Evolutionary conservation across 2,329 filamentous ascomycete genomes (phyloP).

Genomic region (Pseudogymnoascus sp.): DNA sequence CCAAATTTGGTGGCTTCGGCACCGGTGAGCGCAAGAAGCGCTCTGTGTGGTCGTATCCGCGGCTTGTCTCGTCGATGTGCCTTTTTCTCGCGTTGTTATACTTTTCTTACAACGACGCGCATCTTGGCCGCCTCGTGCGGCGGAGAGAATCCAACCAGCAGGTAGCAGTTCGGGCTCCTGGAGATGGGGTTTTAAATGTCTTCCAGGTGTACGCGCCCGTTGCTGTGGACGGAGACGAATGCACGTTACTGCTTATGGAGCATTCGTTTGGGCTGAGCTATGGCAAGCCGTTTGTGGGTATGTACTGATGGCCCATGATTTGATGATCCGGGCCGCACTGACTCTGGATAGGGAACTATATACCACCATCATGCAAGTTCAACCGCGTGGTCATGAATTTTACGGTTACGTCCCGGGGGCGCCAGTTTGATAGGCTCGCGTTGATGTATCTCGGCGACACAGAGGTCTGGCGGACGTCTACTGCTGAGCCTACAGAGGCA

Average conservation of each 20-base stretch:
- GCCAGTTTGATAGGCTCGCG: slow-evolving; percentile 70
- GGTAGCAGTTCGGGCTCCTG: background rate
- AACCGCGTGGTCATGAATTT: slow-evolving; percentile 70
- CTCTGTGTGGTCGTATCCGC: background rate
- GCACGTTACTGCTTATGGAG: slow-evolving; percentile 56
- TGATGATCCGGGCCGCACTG: background rate
- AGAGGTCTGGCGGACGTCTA: slow-evolving; percentile 78
- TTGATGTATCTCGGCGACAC: slow-evolving; percentile 68
- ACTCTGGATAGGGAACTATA: slow-evolving; percentile 46
- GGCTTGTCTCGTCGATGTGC: background rate
- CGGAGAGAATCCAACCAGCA: background rate
- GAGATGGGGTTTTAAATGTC: slow-evolving; percentile 44
- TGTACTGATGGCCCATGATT: slow-evolving; percentile 26
- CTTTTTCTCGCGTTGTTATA: background rate
- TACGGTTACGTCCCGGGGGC: slow-evolving; percentile 62
- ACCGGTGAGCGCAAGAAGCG: background rate
- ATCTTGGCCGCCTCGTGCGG: background rate
- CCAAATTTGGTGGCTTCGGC: background rate
- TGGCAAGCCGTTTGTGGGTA: slow-evolving; percentile 64
- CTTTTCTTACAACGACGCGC: background rate
- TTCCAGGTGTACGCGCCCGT: slow-evolving; percentile 65
- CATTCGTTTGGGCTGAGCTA: slow-evolving; percentile 67
- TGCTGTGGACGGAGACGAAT: slow-evolving; percentile 29
- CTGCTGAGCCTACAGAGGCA: slow-evolving; percentile 63
- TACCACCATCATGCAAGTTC: slow-evolving; percentile 61